These are phyloP conservation scores for Panus rudis DNA, from an alignment of 768 basidiomycete species.

Conservation along the genomic window DNA sequence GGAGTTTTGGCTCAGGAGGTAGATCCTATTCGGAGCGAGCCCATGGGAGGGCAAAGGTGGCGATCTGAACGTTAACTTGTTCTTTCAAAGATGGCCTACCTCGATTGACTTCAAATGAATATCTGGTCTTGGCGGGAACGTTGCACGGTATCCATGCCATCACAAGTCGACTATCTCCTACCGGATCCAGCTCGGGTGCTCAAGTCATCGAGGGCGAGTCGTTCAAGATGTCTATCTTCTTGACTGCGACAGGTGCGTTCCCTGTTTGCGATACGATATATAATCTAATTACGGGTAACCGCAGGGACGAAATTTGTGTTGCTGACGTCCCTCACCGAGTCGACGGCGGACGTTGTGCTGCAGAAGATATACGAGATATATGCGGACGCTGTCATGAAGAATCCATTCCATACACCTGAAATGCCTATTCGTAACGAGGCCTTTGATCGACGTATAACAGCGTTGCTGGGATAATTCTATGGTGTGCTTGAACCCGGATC, in stretches of 20 bases:
- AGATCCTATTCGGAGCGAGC: too few relatives aligned
- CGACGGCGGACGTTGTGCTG: slow-evolving; percentile 61
- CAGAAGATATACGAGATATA: slow-evolving; percentile 91
- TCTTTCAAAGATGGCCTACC: slow-evolving; percentile 74
- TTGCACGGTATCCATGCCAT: slow-evolving; percentile 99
- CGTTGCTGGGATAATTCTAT: slow-evolving; percentile 33
- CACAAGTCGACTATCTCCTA: slow-evolving; percentile 83
- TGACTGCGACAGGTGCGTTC: slow-evolving; percentile 78
- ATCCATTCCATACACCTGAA: slow-evolving; percentile 98
- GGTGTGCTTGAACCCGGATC: too few relatives aligned
- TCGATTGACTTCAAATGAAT: slow-evolving; percentile 86
- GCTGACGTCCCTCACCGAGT: slow-evolving; percentile 73
- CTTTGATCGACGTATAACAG: slow-evolving; percentile 69
- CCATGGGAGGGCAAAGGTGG: too few relatives aligned
- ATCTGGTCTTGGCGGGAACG: slow-evolving; percentile 92
- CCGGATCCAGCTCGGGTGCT: slow-evolving; percentile 74
- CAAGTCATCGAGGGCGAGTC: slow-evolving; percentile 95
- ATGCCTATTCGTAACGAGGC: slow-evolving; percentile 94
- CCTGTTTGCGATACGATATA: not conserved
- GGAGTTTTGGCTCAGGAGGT: slow-evolving; percentile 88
- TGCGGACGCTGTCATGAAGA: slow-evolving; percentile 96
- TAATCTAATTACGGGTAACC: not conserved
- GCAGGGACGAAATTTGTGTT: slow-evolving; percentile 95
- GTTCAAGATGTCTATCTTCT: slow-evolving; percentile 88
- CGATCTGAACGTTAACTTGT: too few relatives aligned